Percentiles rank a stretch among this genome's conserved stretches.
Conservation (phyloP, 202 grass and related monocot species). For the Cymbopogon flexuosus region DNA sequence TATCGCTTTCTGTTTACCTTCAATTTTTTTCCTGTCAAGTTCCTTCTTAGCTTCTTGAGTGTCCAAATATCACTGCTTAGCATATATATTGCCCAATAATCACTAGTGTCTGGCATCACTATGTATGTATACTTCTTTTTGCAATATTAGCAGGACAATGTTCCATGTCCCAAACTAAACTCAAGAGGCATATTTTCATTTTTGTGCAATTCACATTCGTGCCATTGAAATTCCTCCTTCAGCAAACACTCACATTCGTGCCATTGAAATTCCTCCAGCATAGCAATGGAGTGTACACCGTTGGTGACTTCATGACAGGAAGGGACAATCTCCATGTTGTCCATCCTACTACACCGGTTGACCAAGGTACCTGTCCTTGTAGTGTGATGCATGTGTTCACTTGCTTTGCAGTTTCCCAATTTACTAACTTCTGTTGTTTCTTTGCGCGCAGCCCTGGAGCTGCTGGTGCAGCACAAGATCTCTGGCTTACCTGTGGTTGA, state of each 20-base stretch:
- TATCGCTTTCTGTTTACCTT: not conserved
- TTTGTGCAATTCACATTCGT: not conserved
- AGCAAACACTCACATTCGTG: too few species aligned
- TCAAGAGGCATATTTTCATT: not conserved
- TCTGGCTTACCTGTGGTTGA: slow-evolving; percentile 88
- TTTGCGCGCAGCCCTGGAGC: slow-evolving; percentile 49
- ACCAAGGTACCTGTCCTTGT: slow-evolving; percentile 54
- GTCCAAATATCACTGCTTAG: not conserved
- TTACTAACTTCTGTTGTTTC: slow-evolving; percentile 23
- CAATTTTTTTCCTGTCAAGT: not conserved
- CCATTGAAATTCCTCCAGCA: slow-evolving; percentile 20
- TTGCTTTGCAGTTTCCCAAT: not conserved
- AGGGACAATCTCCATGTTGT: slow-evolving; percentile 60
- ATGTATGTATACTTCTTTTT: not conserved
- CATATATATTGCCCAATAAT: not conserved
- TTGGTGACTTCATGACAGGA: slow-evolving; percentile 86
- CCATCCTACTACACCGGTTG: slow-evolving; percentile 51
- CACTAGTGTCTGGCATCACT: not conserved
- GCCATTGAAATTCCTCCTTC: not conserved
- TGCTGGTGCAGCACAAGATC: slow-evolving; percentile 67
- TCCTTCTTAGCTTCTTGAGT: not conserved
- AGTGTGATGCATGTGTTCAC: not conserved
- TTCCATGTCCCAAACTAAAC: not conserved
- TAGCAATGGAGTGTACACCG: slow-evolving; percentile 61
- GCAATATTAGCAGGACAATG: not conserved